These are phyloP conservation scores for Hyaloperonospora brassicae DNA, from an alignment of 352 stramenopile species.

Conservation along the genomic window DNA sequence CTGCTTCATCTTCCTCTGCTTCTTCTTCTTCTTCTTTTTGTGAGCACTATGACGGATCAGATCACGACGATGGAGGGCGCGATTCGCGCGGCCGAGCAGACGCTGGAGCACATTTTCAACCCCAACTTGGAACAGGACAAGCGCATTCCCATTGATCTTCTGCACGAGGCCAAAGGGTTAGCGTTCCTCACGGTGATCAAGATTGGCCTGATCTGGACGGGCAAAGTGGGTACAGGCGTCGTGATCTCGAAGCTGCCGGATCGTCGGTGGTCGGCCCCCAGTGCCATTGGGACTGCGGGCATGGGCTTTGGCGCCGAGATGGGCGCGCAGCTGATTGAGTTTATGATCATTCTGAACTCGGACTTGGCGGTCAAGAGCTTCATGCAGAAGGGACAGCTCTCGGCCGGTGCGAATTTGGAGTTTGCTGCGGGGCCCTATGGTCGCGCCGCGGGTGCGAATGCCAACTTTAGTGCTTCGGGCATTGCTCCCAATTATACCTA, in stretches of 20 bases:
- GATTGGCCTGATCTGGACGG: conserved; percentile 82
- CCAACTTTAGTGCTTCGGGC: conserved; percentile 67
- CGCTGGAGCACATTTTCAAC: conserved; percentile 89
- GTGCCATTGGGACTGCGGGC: conserved; percentile 88
- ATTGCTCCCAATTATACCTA: conserved; percentile 85
- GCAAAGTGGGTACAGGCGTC: conserved; percentile 84
- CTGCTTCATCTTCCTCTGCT: too few relatives aligned
- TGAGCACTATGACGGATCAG: conserved; percentile 44
- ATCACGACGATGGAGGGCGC: conserved; percentile 88
- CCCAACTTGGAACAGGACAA: conserved; percentile 79
- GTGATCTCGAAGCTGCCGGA: conserved; percentile 91
- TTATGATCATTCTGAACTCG: conserved; percentile 91
- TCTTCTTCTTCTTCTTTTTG: neutral
- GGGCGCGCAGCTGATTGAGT: conserved; percentile 78
- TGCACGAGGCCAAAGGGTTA: conserved; percentile 84
- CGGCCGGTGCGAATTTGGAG: conserved; percentile 73
- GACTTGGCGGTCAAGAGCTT: conserved; percentile 88
- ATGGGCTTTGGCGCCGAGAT: conserved; percentile 81
- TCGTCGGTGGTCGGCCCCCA: conserved; percentile 92
- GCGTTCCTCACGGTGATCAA: conserved; percentile 91
- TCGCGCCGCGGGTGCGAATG: conserved; percentile 62
- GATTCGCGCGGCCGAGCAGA: conserved; percentile 83
- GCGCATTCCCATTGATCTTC: conserved; percentile 85
- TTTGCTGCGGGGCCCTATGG: conserved; percentile 77
- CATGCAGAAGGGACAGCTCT: conserved; percentile 79